phyloP scores from a whole-genome alignment of 192 early-diverging fungal genomes.

The Coemansia sp. region DNA sequence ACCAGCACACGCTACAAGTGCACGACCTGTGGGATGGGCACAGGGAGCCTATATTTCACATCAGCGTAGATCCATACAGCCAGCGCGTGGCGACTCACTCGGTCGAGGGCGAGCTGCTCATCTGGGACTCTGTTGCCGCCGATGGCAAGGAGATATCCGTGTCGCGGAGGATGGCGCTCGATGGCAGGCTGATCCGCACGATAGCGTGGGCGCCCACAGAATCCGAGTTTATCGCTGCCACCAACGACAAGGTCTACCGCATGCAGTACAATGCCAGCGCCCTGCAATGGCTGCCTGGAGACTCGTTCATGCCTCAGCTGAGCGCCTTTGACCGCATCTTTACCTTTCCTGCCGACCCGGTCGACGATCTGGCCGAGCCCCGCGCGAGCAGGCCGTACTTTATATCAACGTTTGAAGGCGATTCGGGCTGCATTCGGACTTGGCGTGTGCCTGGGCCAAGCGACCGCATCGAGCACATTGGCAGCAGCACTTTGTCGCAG shows the following conservation, averaged over 20 bases:
- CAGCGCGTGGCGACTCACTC: constrained; percentile 49
- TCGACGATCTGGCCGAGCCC: neutral
- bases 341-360: constrained; percentile 29
- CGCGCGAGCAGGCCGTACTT: constrained; percentile 17
- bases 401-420: constrained; percentile 36
- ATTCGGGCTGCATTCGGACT: constrained; percentile 30
- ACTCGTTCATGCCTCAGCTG: constrained; percentile 25
- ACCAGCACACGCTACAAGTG: constrained; percentile 1
- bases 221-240: constrained; percentile 53
- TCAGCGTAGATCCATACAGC: constrained; percentile 56
- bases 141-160: constrained; percentile 4
- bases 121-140: constrained; percentile 35
- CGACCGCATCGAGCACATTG: constrained; percentile 20
- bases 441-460: constrained; percentile 30
- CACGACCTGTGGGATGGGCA: constrained; percentile 51
- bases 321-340: constrained; percentile 48
- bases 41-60: constrained; percentile 50
- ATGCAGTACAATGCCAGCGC: constrained; percentile 19
- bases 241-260: constrained; percentile 37
- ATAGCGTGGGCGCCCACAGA: constrained; percentile 55
- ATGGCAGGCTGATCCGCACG: constrained; percentile 40
- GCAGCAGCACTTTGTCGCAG: constrained; percentile 11
- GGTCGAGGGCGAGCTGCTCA: constrained; percentile 49
- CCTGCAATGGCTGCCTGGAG: constrained; percentile 39
- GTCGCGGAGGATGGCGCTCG: constrained; percentile 47